Evolutionary conservation across 805 yeast genomes (phyloP), one percentile per base, ranked within the genome.

Genomic region (Teunomyces panamensis): DNA sequence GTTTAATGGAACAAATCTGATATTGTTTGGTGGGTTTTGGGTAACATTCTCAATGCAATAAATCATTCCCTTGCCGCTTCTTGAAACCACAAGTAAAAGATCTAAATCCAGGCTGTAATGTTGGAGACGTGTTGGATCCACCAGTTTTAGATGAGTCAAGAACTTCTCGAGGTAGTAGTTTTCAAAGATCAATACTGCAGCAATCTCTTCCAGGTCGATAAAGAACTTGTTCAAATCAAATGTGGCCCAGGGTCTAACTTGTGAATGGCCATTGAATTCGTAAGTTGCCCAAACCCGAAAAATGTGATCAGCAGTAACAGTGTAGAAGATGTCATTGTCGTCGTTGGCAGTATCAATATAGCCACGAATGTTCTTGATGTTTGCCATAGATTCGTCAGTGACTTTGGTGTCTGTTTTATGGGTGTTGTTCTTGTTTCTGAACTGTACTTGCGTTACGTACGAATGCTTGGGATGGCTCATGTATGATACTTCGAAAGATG

Each of bases 201-300:
- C 57, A 30, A 50, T 51, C 10, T 39, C 26, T 30, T 45, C 35
- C 14, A 27, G 10, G 3, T 20, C 46, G 14, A 14, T 17, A 3
- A 53, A 41, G 5, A 48, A 46, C 28, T 42, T 33, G 11, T 52
- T 45, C 42, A 71, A 50, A 35, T 72, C 70, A 32, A 71, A 51
- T 3, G 76, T 65, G 1, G 84, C 85, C 81, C 88, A 83, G 41
- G 72, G 68, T 50, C 74, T 81, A 16, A 84, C 73, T 39, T 76
- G 77, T 46, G 76, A 78, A 34, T 79, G 82, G n/a, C 77, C 78
- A 33, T 78, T 83, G 45, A 74, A 66, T 51, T 83, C 86, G 61
- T 77, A 81, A 14, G 85, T 78, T 0, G 86, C 78, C 88, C 91
- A 89, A 0, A 86, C 76, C 27, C 89, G 71, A 39, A 91, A 58